Evolutionary conservation across 805 yeast species (phyloP).

Genomic region (Lipomyces yamadae): DNA sequence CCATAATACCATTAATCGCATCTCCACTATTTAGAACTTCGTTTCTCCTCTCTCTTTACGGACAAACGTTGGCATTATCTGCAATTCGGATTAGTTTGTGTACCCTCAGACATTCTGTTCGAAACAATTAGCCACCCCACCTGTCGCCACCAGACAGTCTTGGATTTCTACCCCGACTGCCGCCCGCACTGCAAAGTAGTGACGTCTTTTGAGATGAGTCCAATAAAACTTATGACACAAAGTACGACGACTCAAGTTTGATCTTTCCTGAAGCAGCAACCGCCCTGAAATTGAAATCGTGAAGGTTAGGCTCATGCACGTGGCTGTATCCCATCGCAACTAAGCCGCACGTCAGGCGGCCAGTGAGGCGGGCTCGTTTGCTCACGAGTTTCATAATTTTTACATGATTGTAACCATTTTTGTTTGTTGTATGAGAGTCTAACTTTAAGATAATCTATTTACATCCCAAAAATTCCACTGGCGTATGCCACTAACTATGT

Average conservation of each 20-base stretch:
- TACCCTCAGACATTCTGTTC: no score
- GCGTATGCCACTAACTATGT: neutral
- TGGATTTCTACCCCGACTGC: neutral
- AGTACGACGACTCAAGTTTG: neutral
- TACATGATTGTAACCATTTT: no score
- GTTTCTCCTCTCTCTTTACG: neutral
- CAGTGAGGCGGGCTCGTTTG: neutral
- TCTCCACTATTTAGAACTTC: neutral
- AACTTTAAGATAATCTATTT: neutral
- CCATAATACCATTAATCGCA: neutral
- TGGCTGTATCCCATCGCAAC: neutral
- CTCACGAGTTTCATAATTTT: no score
- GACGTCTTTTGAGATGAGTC: neutral
- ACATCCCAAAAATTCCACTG: neutral
- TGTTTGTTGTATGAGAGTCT: neutral
- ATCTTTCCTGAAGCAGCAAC: no score
- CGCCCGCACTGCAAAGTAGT: neutral
- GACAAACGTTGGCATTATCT: neutral
- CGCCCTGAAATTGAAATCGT: neutral
- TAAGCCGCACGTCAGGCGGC: slow-evolving; percentile 1
- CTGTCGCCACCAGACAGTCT: no score
- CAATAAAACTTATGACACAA: neutral
- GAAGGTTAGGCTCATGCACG: no score
- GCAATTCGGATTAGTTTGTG: no score
- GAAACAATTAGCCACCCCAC: no score